Percentiles rank a stretch among this genome's conserved stretches.
These are phyloP conservation scores for Mucor mucedo DNA, from an alignment of 371 early-diverging fungal genomes.

Conservation along the genomic window DNA sequence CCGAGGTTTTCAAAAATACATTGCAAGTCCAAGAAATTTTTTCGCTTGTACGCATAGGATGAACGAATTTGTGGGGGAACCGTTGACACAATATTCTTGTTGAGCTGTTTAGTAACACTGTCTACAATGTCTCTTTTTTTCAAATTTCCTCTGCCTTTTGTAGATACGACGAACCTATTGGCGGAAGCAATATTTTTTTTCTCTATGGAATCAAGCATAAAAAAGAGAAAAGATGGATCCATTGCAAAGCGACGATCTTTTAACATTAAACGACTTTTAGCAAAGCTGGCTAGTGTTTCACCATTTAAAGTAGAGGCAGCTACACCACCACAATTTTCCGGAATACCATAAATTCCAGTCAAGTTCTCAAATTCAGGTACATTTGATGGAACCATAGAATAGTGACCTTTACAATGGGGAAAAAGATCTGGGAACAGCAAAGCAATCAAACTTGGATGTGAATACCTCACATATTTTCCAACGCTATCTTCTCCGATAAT, in stretches of 20 bases:
- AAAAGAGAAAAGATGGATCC: conserved; percentile 9
- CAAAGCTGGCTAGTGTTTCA: not conserved
- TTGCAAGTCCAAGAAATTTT: conserved; percentile 3
- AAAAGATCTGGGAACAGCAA: conserved; percentile 4
- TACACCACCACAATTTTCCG: not conserved
- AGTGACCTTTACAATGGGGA: conserved; percentile 6
- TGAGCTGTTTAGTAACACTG: not conserved
- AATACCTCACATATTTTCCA: not conserved
- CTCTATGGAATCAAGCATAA: conserved; percentile 6
- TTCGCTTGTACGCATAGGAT: conserved; percentile 10
- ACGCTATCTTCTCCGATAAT: conserved; percentile 1
- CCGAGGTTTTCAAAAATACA: not conserved
- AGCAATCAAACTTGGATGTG: conserved; percentile 4
- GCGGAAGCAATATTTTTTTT: not conserved
- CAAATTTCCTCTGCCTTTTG: not conserved
- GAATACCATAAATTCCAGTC: too few relatives aligned
- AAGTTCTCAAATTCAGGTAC: not conserved
- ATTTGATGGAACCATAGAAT: conserved; percentile 5
- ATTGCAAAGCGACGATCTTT: conserved; percentile 10
- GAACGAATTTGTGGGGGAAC: not conserved
- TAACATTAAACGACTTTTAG: not conserved
- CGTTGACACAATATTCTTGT: not conserved
- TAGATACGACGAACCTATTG: too few relatives aligned
- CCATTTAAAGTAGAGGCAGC: not conserved
- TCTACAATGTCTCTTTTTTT: not conserved